Evolutionary conservation across 305 asterid genomes (phyloP), one percentile per base, ranked within the genome.

Genomic region (Fraxinus albicans): DNA sequence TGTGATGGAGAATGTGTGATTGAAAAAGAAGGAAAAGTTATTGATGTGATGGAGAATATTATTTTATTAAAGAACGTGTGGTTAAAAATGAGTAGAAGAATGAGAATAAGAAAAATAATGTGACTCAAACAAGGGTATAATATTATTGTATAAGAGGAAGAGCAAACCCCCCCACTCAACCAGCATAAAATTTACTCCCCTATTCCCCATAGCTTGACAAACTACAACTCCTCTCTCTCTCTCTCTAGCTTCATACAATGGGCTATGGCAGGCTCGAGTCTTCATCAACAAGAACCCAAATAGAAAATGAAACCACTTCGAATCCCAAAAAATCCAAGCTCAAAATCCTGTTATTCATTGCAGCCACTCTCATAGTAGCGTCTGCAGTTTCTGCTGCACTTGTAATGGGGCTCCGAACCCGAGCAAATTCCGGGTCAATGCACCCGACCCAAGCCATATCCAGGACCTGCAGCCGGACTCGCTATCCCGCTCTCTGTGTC

Each of bases 381-480:
- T 73, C 96, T 47, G 94, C 90, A 65, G 79, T 88, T 77, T 78
- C 94, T 69, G 97, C 91, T 8, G 94, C 87, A 9, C 82, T 88
- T 23, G 88, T 88, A 27, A 87, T 83, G 23, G 83, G 81, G 12
- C 25, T 90, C 31, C 83, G 90, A 17, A 82, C 19, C 79, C 90
- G 8, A 69, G 70, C 2, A 82, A 31, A 12, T 80, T 87, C n/a
- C 42, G 58, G 38, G 69, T 91, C 55, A 55, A 70, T 44, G 73
- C 93, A 89, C 31, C 98, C 97, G 0, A 86, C 97, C 1, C 85
- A 87, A 55, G 94, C 98, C 12, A 89, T 96, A 65, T 87, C 99
- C 23, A 85, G 63, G 79, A 91, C 97, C 33, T 96, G 99, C 82
- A 83, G 94, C 88, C 86, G 75, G 42, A 91, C 99, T 25, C 86